These are phyloP conservation scores for Candida orba DNA, from an alignment of 805 yeast species.

Conservation along the genomic window DNA sequence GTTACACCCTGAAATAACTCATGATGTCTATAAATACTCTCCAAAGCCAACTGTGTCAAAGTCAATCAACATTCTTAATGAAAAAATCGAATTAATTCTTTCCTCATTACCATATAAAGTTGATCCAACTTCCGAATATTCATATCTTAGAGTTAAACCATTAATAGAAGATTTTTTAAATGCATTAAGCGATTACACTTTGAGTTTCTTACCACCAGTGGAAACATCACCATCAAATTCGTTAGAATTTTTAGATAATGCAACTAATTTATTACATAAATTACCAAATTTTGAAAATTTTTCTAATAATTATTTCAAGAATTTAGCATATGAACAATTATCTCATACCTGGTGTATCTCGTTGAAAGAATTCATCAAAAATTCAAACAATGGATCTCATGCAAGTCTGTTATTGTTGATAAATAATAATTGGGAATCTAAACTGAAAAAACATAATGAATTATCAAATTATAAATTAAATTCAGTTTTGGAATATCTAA, in stretches of 20 bases:
- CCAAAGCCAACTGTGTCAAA: slow-evolving; percentile 52
- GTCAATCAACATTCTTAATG: slow-evolving; percentile 42
- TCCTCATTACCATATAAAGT: slow-evolving; percentile 67
- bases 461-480: slow-evolving; percentile 34
- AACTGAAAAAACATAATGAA: slow-evolving; percentile 39
- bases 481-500: slow-evolving; percentile 37
- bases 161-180: slow-evolving; percentile 60
- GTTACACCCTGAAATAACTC: slow-evolving; percentile 54
- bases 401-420: slow-evolving; percentile 32
- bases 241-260: slow-evolving; percentile 54
- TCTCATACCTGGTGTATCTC: slow-evolving; percentile 50
- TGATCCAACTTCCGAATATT: slow-evolving; percentile 65
- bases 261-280: slow-evolving; percentile 51
- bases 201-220: slow-evolving; percentile 65
- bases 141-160: slow-evolving; percentile 66
- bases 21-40: slow-evolving; percentile 40
- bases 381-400: slow-evolving; percentile 18
- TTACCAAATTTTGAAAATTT: slow-evolving; percentile 58
- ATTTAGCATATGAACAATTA: slow-evolving; percentile 54
- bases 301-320: slow-evolving; percentile 33
- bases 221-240: slow-evolving; percentile 45
- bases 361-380: slow-evolving; percentile 26
- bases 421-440: slow-evolving; percentile 33
- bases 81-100: slow-evolving; percentile 33
- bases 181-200: slow-evolving; percentile 67